A percentile compares a stretch with the other conserved stretches of the same genome.
Conservation (phyloP, 1,284 basidiomycete species). For the Golubevia pallescens region DNA sequence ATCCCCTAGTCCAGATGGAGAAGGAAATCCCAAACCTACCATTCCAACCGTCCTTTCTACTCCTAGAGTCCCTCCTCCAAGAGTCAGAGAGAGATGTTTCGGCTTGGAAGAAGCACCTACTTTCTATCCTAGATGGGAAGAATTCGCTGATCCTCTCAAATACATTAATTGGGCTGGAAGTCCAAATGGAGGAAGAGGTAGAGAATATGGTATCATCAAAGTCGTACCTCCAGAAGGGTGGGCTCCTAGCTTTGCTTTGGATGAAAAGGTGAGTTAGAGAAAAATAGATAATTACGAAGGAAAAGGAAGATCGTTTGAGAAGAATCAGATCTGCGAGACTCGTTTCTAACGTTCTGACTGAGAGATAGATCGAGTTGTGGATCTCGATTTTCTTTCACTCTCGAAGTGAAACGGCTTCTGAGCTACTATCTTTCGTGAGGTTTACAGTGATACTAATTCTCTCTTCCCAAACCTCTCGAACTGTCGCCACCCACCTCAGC, state of each 20-base stretch:
- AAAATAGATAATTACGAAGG: too few relatives aligned
- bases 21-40: not conserved
- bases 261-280: conserved; percentile 80
- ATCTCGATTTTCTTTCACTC: too few relatives aligned
- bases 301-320: not conserved
- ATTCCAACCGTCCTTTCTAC: conserved; percentile 46
- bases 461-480: too few relatives aligned
- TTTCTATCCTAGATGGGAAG: conserved; percentile 84
- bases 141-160: conserved; percentile 93
- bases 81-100: conserved; percentile 69
- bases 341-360: too few relatives aligned
- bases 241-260: conserved; percentile 95
- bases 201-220: conserved; percentile 89
- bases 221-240: conserved; percentile 90
- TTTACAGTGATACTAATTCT: too few relatives aligned
- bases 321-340: not conserved
- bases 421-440: too few relatives aligned
- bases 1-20: not conserved
- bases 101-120: conserved; percentile 87
- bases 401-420: too few relatives aligned
- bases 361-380: too few relatives aligned
- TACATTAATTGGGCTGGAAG: conserved; percentile 81
- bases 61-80: conserved; percentile 31
- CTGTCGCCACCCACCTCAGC: conserved; percentile 69
- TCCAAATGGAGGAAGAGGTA: conserved; percentile 72